A percentile compares a stretch with the other conserved stretches of the same genome.
Conservation (phyloP, 2,329 filamentous ascomycete genomes). For the Stemphylium beticola region DNA sequence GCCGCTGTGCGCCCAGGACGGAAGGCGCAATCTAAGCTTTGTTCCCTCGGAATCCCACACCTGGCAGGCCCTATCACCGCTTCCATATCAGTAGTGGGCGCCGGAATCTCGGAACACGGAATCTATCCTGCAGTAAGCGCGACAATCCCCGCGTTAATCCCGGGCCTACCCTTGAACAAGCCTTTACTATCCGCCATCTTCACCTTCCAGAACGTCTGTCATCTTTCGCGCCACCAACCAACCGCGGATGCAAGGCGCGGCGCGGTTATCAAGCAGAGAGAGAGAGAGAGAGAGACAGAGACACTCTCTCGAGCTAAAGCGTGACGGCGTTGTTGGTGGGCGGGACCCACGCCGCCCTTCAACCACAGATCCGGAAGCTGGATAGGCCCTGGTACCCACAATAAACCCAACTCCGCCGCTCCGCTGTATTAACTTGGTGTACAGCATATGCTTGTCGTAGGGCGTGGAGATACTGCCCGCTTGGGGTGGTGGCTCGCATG, state of each 20-base stretch:
- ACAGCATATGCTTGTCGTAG: neutral
- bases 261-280: too few relatives aligned
- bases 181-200: neutral
- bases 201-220: constrained; percentile 1
- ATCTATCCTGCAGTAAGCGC: constrained; percentile 7
- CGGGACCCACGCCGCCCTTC: neutral
- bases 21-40: constrained; percentile 13
- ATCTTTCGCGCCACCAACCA: neutral
- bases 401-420: neutral
- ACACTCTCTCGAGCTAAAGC: too few relatives aligned
- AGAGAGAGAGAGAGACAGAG: too few relatives aligned
- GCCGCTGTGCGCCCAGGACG: constrained; percentile 10
- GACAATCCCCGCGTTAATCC: constrained; percentile 13
- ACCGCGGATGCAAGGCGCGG: neutral
- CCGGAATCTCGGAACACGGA: neutral
- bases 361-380: constrained; percentile 5
- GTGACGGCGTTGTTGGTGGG: too few relatives aligned
- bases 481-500: neutral
- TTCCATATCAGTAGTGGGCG: constrained; percentile 1
- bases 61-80: neutral
- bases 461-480: constrained; percentile 5
- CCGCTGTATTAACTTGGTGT: constrained; percentile 3
- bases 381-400: neutral
- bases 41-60: neutral
- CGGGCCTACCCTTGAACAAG: neutral